Conservation (phyloP, 352 stramenopile species). For the Pythium sp. region DNA sequence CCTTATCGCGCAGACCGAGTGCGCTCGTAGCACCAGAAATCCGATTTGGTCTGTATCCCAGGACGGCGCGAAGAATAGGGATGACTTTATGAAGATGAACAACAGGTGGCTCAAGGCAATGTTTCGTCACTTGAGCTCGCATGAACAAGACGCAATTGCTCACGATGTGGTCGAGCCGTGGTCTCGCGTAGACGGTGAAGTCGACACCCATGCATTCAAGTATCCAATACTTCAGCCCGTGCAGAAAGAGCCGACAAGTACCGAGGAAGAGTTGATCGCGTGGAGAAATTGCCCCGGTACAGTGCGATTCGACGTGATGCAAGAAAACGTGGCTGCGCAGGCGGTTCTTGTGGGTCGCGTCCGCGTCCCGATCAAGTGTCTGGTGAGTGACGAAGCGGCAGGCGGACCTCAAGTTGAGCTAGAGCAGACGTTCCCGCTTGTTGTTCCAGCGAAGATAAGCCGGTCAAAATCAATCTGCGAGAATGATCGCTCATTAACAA, state of each 20-base stretch:
- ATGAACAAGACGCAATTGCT: slow-evolving; percentile 23
- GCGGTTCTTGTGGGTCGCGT: slow-evolving; percentile 23
- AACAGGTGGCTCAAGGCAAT: slow-evolving; percentile 24
- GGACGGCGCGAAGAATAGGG: slow-evolving; percentile 2
- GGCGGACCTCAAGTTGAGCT: slow-evolving; percentile 29
- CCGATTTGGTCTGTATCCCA: slow-evolving; percentile 24
- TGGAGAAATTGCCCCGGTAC: slow-evolving; percentile 13
- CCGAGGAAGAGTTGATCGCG: too few relatives aligned
- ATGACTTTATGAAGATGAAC: slow-evolving; percentile 25
- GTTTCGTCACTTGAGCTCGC: slow-evolving; percentile 20
- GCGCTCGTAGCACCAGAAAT: slow-evolving; percentile 14
- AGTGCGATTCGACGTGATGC: slow-evolving; percentile 36
- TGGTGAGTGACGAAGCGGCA: slow-evolving; percentile 20
- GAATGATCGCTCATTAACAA: too few relatives aligned
- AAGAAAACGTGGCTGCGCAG: slow-evolving; percentile 16
- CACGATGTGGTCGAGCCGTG: slow-evolving; percentile 36
- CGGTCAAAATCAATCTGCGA: neutral
- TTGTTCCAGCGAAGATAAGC: slow-evolving; percentile 9
- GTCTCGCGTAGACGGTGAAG: slow-evolving; percentile 17
- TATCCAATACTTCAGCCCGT: slow-evolving; percentile 32
- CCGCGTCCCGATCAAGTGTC: slow-evolving; percentile 23
- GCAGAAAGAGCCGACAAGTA: slow-evolving; percentile 3
- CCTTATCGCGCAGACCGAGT: slow-evolving; percentile 31
- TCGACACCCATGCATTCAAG: slow-evolving; percentile 32
- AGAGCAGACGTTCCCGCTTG: slow-evolving; percentile 22